These are phyloP conservation scores for Megacollybia marginata DNA, from an alignment of 768 basidiomycete species.

Conservation along the genomic window DNA sequence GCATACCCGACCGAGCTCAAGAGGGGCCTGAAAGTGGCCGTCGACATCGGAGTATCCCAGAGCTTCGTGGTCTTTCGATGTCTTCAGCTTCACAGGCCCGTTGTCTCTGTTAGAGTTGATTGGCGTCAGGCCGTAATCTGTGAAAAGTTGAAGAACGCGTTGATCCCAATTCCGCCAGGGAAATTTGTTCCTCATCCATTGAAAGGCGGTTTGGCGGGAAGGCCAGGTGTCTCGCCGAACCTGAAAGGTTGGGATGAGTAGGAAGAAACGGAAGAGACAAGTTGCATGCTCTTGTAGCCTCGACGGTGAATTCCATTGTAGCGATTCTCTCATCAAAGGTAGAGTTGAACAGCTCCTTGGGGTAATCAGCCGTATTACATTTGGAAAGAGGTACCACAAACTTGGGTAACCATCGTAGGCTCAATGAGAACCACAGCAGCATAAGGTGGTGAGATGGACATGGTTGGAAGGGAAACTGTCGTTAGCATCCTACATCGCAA, in stretches of 20 bases:
- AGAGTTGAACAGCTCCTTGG: constrained; percentile 27
- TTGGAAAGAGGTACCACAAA: no score
- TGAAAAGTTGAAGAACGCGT: constrained; percentile 27
- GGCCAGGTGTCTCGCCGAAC: constrained; percentile 36
- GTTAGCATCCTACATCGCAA: constrained; percentile 27
- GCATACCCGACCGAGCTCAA: constrained; percentile 26
- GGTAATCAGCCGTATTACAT: not conserved
- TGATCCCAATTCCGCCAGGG: constrained; percentile 44
- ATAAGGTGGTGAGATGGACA: constrained; percentile 17
- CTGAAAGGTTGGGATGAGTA: not conserved
- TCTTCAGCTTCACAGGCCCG: constrained; percentile 29
- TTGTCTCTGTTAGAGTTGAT: no score
- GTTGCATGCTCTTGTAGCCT: constrained; percentile 10
- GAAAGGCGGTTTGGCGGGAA: constrained; percentile 30
- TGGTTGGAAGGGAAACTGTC: constrained; percentile 21
- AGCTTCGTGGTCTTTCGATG: constrained; percentile 37
- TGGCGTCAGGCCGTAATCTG: no score
- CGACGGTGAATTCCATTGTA: constrained; percentile 28
- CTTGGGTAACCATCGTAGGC: constrained; percentile 27
- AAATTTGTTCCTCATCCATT: constrained; percentile 32
- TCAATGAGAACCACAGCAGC: constrained; percentile 36
- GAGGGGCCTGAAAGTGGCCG: constrained; percentile 33
- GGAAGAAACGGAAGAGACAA: no score
- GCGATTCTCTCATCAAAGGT: constrained; percentile 29
- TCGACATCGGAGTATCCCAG: constrained; percentile 35